Evolutionary conservation across 805 yeast species (phyloP).

Genomic region (Kregervanrija delftensis): DNA sequence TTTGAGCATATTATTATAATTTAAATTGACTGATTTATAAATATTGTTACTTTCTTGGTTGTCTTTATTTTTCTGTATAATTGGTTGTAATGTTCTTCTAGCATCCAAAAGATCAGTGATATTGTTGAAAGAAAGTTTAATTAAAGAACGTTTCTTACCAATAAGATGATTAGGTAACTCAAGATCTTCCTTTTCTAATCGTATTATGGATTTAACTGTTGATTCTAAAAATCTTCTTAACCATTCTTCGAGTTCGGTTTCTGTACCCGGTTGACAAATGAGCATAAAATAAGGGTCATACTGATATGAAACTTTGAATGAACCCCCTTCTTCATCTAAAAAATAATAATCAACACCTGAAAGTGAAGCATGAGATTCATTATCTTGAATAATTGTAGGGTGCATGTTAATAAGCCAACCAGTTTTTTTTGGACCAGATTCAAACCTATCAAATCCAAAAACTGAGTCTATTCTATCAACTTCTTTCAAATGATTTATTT

Average conservation of each 20-base stretch:
- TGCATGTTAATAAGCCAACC: conserved; percentile 98
- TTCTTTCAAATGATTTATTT: conserved; percentile 47
- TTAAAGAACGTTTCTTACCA: conserved; percentile 59
- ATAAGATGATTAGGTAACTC: conserved; percentile 77
- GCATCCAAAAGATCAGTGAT: conserved; percentile 69
- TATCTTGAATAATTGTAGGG: conserved; percentile 62
- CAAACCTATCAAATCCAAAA: conserved; percentile 85
- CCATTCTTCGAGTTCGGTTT: conserved; percentile 80
- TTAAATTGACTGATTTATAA: conserved; percentile 49
- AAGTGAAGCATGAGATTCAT: conserved; percentile 54
- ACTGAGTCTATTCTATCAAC: conserved; percentile 65
- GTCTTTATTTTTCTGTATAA: conserved; percentile 59
- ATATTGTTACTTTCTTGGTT: conserved; percentile 59
- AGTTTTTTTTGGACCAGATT: conserved; percentile 58
- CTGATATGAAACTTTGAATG: conserved; percentile 77
- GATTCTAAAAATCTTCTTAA: conserved; percentile 61
- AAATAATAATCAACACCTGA: conserved; percentile 94
- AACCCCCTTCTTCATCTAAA: conserved; percentile 93
- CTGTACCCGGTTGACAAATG: conserved; percentile 52
- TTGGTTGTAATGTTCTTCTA: conserved; percentile 60
- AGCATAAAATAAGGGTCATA: conserved; percentile 85
- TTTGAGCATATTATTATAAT: conserved; percentile 25
- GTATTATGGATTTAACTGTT: conserved; percentile 46
- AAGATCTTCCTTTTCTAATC: conserved; percentile 72
- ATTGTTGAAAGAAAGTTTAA: conserved; percentile 70